Percentiles rank a stretch among this genome's conserved stretches.
Conservation (phyloP, 2,329 filamentous ascomycete genomes). For the Fusarium circinatum region DNA sequence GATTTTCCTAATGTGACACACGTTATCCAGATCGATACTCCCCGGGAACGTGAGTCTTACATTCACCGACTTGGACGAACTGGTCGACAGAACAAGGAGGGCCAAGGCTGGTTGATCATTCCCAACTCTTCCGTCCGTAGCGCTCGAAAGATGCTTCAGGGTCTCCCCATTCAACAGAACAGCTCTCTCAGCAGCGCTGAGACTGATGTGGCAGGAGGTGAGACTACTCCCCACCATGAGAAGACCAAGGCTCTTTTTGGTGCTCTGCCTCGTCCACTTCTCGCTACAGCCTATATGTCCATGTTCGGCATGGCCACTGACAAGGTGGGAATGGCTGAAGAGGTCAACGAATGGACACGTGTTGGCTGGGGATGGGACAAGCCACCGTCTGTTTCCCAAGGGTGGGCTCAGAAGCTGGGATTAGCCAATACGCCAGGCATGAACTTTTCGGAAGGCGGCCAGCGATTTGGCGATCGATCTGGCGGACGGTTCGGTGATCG, state of each 20-base stretch:
- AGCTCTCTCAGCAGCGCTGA: slow-evolving; percentile 60
- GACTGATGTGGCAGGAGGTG: slow-evolving; percentile 63
- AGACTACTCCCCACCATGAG: slow-evolving; percentile 57
- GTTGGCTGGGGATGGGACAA: slow-evolving; percentile 63
- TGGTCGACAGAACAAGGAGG: slow-evolving; percentile 77
- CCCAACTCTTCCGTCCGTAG: slow-evolving; percentile 62
- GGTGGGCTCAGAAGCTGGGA: slow-evolving; percentile 48
- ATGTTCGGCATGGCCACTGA: slow-evolving; percentile 64
- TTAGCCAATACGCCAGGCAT: slow-evolving; percentile 47
- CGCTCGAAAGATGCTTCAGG: slow-evolving; percentile 62
- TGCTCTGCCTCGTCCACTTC: slow-evolving; percentile 48
- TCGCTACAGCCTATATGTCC: slow-evolving; percentile 63
- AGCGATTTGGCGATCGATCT: background rate
- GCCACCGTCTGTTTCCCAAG: slow-evolving; percentile 53
- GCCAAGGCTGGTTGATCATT: slow-evolving; percentile 76
- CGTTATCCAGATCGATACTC: slow-evolving; percentile 77
- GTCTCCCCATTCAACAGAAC: slow-evolving; percentile 70
- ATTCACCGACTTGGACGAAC: slow-evolving; percentile 83
- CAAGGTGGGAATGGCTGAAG: slow-evolving; percentile 54
- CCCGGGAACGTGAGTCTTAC: slow-evolving; percentile 74
- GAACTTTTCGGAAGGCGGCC: slow-evolving; percentile 45
- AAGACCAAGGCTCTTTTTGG: slow-evolving; percentile 56
- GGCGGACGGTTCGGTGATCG: background rate
- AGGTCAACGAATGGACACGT: slow-evolving; percentile 64
- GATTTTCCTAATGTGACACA: slow-evolving; percentile 85